Evolutionary conservation across 1,139 yeast genomes (phyloP).

Genomic region (Sugiyamaella grinbergsii): DNA sequence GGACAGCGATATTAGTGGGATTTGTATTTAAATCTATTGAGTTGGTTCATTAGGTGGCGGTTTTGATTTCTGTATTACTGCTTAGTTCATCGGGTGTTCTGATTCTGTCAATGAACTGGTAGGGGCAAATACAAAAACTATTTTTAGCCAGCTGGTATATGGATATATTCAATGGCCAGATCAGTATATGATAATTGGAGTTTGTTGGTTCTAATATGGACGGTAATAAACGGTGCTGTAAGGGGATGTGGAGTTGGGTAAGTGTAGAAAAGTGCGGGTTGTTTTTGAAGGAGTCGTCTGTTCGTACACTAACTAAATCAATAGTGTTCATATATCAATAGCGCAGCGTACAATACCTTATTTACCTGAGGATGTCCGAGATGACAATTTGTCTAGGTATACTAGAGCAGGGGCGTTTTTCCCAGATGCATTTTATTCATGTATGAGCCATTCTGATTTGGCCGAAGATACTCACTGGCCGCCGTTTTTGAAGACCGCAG

Average conservation of each 20-base stretch:
- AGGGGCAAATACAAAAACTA: too few relatives aligned
- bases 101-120: not conserved
- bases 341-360: constrained; percentile 43
- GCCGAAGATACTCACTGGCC: constrained; percentile 71
- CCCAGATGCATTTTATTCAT: constrained; percentile 64
- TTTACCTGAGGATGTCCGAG: constrained; percentile 40
- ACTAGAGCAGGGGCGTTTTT: constrained; percentile 58
- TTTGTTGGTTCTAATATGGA: constrained; percentile 32
- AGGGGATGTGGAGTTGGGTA: constrained; percentile 20
- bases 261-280: too few relatives aligned
- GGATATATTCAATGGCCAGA: constrained; percentile 8
- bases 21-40: not conserved
- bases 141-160: too few relatives aligned
- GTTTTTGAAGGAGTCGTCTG: too few relatives aligned
- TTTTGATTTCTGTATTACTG: not conserved
- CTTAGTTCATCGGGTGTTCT: not conserved
- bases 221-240: constrained; percentile 29
- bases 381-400: constrained; percentile 28
- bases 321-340: constrained; percentile 47
- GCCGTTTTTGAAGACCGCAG: constrained; percentile 52
- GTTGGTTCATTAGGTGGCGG: not conserved
- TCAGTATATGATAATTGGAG: not conserved
- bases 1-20: not conserved
- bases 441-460: constrained; percentile 51
- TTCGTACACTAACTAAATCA: not conserved